phyloP scores from a whole-genome alignment of 1,284 basidiomycete species.

The Ustilago vetiveriae region DNA sequence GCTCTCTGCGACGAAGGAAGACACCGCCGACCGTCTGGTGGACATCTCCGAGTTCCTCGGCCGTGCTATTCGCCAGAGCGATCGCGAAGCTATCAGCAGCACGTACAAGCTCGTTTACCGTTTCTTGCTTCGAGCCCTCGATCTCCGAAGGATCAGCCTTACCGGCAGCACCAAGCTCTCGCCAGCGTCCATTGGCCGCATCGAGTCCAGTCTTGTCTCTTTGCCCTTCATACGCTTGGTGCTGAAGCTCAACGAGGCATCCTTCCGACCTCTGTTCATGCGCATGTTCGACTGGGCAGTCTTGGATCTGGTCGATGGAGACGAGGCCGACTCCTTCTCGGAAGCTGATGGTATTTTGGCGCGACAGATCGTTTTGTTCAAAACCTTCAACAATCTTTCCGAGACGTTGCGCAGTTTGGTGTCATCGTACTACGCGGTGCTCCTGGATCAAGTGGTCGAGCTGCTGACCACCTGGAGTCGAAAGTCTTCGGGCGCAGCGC shows the following conservation, averaged over 20 bases:
- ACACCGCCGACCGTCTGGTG: constrained; percentile 20
- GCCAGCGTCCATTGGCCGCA: constrained; percentile 67
- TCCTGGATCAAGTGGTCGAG: constrained; percentile 77
- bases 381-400: constrained; percentile 53
- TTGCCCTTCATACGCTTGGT: constrained; percentile 86
- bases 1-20: constrained; percentile 6
- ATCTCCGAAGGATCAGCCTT: constrained; percentile 70
- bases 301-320: constrained; percentile 70
- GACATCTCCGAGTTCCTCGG: constrained; percentile 58
- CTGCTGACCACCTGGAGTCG: constrained; percentile 71
- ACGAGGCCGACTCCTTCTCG: constrained; percentile 20
- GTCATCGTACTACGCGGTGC: constrained; percentile 66
- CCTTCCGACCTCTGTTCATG: constrained; percentile 91
- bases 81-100: constrained; percentile 71
- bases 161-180: constrained; percentile 8
- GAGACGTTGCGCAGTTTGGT: constrained; percentile 56
- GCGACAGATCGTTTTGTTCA: constrained; percentile 58
- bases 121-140: constrained; percentile 83
- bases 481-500: constrained; percentile 31
- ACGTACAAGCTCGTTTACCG: constrained; percentile 80
- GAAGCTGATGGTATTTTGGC: constrained; percentile 51
- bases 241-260: constrained; percentile 89
- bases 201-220: constrained; percentile 70
- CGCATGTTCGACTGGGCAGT: constrained; percentile 96
- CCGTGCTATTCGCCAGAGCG: constrained; percentile 50